A percentile compares a stretch with the other conserved stretches of the same genome.
Conservation (phyloP, 2,329 filamentous ascomycete genomes). For the Fusarium tupiense region DNA sequence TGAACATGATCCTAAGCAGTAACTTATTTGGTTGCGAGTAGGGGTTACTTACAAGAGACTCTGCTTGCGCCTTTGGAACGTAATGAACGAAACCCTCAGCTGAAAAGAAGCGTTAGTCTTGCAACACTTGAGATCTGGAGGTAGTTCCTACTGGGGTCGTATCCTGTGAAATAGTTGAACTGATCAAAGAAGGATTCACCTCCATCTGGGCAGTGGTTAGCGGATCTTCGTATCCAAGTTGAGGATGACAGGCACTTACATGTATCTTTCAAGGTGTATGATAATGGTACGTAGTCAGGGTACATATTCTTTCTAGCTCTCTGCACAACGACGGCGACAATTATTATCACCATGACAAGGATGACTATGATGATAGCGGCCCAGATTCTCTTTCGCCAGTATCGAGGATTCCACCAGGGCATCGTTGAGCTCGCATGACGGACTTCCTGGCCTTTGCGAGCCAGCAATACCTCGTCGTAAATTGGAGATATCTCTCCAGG, state of each 20-base stretch:
- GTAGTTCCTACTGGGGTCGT: conserved; percentile 55
- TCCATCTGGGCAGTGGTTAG: conserved; percentile 51
- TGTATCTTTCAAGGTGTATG: conserved; percentile 59
- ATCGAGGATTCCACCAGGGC: conserved; percentile 58
- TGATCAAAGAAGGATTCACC: conserved; percentile 64
- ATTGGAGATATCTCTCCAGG: conserved; percentile 38
- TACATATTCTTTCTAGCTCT: conserved; percentile 54
- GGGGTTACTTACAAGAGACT: conserved; percentile 51
- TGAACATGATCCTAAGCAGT: not conserved
- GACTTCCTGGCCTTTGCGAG: conserved; percentile 28
- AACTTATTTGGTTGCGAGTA: not conserved
- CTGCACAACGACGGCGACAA: conserved; percentile 58
- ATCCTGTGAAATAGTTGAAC: conserved; percentile 63
- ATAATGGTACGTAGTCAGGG: conserved; percentile 58
- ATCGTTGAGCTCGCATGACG: conserved; percentile 40
- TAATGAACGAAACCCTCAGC: conserved; percentile 65
- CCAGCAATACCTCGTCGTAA: conserved; percentile 45
- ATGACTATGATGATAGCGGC: conserved; percentile 51
- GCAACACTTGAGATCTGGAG: not conserved
- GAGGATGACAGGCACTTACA: conserved; percentile 50
- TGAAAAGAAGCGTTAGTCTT: conserved; percentile 24
- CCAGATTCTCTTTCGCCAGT: conserved; percentile 65
- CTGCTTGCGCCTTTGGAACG: conserved; percentile 55
- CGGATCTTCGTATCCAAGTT: not conserved
- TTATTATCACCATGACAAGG: conserved; percentile 58